Percentiles rank a stretch among this genome's conserved stretches.
phyloP scores from a whole-genome alignment of 1,284 basidiomycete genomes.

The Pascua sp. region DNA sequence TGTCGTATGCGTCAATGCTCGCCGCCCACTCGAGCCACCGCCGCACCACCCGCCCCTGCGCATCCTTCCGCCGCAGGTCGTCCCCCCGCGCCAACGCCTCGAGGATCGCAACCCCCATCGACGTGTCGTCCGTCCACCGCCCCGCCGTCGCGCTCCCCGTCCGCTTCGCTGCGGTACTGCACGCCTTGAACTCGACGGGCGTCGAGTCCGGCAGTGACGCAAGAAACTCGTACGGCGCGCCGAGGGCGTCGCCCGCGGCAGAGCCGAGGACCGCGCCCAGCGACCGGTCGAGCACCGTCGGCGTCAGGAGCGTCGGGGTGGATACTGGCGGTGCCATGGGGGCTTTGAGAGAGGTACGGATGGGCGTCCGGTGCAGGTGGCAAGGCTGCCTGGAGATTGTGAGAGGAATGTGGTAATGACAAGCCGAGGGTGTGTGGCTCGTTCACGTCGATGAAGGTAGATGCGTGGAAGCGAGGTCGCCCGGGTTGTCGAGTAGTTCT shows the following conservation, averaged over 20 bases:
- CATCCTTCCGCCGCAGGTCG: neutral
- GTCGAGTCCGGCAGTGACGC: neutral
- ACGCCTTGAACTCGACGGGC: neutral
- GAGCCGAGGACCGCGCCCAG: conserved; percentile 7
- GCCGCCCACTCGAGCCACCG: conserved; percentile 8
- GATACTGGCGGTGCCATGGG: no score
- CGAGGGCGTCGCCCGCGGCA: conserved; percentile 12
- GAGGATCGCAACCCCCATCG: conserved; percentile 9
- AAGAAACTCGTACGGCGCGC: conserved; percentile 3
- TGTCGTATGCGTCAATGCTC: neutral
- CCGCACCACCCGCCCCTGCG: neutral
- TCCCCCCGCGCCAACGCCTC: conserved; percentile 2
- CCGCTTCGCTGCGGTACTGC: no score
- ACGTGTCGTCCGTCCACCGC: conserved; percentile 14
- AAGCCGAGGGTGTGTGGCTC: no score
- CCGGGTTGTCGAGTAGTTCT: no score
- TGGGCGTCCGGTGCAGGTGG: no score
- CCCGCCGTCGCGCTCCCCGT: neutral
- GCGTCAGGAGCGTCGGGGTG: no score
- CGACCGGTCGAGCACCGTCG: neutral
- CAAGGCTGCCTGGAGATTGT: no score
- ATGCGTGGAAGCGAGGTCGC: no score
- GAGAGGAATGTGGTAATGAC: no score
- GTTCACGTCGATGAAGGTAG: no score
- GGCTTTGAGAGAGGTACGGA: no score